A percentile compares a stretch with the other conserved stretches of the same genome.
Conservation (phyloP, 768 basidiomycete genomes). For the Tubosaeta brunneosetosa region DNA sequence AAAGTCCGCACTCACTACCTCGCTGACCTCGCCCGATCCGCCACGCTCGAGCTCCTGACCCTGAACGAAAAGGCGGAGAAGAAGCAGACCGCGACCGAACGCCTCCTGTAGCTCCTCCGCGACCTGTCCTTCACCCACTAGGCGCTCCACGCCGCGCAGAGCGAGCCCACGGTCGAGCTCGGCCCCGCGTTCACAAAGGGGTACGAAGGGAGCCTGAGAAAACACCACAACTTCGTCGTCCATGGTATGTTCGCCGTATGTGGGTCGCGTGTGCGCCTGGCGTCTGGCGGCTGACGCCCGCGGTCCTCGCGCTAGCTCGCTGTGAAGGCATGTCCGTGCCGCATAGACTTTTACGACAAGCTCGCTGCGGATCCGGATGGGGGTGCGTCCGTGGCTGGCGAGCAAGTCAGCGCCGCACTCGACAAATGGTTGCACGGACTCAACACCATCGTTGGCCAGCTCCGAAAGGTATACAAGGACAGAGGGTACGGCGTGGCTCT, state of each 20-base stretch:
- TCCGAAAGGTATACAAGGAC: constrained; percentile 50
- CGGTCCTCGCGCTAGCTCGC: constrained; percentile 35
- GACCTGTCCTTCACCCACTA: constrained; percentile 87
- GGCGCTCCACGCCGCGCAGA: constrained; percentile 69
- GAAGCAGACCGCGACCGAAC: constrained; percentile 85
- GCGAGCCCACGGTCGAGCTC: constrained; percentile 53
- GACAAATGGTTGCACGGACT: constrained; percentile 58
- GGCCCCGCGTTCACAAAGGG: constrained; percentile 69
- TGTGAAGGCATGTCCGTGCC: constrained; percentile 56
- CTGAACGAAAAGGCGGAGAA: constrained; percentile 82
- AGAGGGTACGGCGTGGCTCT: constrained; percentile 46
- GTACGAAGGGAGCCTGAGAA: constrained; percentile 79
- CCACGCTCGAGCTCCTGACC: constrained; percentile 81
- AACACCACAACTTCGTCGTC: constrained; percentile 77
- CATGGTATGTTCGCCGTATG: constrained; percentile 50
- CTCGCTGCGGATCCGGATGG: constrained; percentile 61
- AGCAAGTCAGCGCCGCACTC: constrained; percentile 52
- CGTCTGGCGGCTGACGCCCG: not conserved
- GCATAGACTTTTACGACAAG: constrained; percentile 56
- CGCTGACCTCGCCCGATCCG: constrained; percentile 61
- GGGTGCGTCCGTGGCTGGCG: constrained; percentile 36
- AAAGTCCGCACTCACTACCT: constrained; percentile 86
- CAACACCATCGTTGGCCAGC: constrained; percentile 45
- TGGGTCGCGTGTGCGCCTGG: not conserved
- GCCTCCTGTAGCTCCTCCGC: constrained; percentile 89